A percentile compares a stretch with the other conserved stretches of the same genome.
Conservation (phyloP, 345 rosid genomes). For the Kandelia obovata region DNA sequence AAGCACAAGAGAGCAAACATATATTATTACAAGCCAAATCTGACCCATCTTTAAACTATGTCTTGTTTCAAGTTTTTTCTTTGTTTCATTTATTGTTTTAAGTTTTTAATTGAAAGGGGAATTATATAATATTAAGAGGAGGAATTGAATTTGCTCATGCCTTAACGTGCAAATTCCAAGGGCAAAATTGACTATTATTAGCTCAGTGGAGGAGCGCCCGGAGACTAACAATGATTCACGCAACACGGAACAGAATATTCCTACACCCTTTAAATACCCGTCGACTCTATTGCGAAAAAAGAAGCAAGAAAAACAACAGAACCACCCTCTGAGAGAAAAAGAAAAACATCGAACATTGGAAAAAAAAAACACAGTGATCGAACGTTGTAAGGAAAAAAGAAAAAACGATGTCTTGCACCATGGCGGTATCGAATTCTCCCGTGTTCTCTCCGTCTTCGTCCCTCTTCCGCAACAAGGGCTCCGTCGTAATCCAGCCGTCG, state of each 20-base stretch:
- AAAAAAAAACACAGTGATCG: not conserved
- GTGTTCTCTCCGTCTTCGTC: slow-evolving; percentile 77
- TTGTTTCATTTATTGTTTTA: no score
- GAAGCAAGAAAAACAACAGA: not conserved
- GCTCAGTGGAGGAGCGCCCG: not conserved
- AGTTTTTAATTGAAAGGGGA: no score
- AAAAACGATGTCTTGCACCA: slow-evolving; percentile 57
- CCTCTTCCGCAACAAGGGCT: slow-evolving; percentile 54
- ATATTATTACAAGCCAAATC: no score
- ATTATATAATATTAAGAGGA: not conserved
- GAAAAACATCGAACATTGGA: not conserved
- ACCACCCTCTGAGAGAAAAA: not conserved
- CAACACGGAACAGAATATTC: not conserved
- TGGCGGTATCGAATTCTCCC: slow-evolving; percentile 71
- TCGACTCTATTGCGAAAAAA: no score
- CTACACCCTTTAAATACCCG: not conserved
- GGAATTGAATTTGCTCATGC: not conserved
- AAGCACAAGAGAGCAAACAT: no score
- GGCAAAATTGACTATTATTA: not conserved
- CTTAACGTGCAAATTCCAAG: not conserved
- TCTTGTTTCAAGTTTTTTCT: no score
- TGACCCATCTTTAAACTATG: no score
- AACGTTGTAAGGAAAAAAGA: not conserved
- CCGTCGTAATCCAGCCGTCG: slow-evolving; percentile 29
- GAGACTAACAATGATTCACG: not conserved